These are phyloP conservation scores for Dactylis glomerata DNA, from an alignment of 176 grass and related monocot species.

Conservation along the genomic window DNA sequence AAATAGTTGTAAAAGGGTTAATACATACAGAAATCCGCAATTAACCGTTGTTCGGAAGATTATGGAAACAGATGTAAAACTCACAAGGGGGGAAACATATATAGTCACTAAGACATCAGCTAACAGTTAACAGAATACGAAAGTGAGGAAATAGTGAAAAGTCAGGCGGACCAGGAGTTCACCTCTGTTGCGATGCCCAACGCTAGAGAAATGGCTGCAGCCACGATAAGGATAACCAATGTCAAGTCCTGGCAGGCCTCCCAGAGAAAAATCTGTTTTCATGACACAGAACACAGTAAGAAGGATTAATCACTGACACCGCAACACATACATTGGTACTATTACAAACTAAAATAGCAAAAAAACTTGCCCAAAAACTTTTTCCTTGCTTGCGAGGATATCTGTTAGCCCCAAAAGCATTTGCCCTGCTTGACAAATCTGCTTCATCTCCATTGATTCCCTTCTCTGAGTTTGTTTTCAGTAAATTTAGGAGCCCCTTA, in stretches of 20 bases:
- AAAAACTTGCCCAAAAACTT: slow-evolving; percentile 66
- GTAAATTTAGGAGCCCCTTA: slow-evolving; percentile 58
- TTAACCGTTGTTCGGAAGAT: not conserved
- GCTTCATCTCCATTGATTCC: slow-evolving; percentile 72
- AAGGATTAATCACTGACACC: slow-evolving; percentile 4
- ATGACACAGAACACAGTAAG: slow-evolving; percentile 13
- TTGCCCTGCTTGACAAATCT: slow-evolving; percentile 70
- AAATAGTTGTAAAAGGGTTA: slow-evolving; percentile 17
- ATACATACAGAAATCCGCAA: not conserved
- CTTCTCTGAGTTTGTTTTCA: slow-evolving; percentile 70
- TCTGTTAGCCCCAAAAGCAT: slow-evolving; percentile 81
- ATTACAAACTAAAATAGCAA: slow-evolving; percentile 13
- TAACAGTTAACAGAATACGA: not conserved
- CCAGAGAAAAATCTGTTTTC: slow-evolving; percentile 85
- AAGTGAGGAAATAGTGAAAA: not conserved
- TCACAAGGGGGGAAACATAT: not conserved
- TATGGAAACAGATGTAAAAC: not conserved
- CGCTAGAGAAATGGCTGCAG: slow-evolving; percentile 72
- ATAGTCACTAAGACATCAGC: not conserved
- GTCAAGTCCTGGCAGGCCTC: slow-evolving; percentile 94
- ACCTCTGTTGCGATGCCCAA: slow-evolving; percentile 96
- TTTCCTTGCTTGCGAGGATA: slow-evolving; percentile 92
- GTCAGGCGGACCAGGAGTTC: slow-evolving; percentile 7
- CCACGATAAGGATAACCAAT: slow-evolving; percentile 83
- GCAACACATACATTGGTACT: slow-evolving; percentile 4